Evolutionary conservation across 2,329 filamentous ascomycete genomes (phyloP), one percentile per base, ranked within the genome.

Genomic region (Phyllosticta citriasiana): DNA sequence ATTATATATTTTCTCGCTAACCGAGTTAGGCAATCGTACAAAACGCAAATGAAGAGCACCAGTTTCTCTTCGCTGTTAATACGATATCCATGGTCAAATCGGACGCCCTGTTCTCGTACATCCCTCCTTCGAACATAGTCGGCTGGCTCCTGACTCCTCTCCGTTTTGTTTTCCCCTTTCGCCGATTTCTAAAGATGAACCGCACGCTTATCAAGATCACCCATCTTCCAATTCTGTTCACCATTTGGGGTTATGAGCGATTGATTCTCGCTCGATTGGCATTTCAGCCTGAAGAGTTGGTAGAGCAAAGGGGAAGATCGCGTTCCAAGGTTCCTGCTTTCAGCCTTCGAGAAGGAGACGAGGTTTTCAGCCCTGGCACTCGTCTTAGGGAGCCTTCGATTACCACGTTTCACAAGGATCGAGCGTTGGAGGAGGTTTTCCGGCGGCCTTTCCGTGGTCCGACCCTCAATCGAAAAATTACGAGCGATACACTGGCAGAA

Each of bases 41-140:
- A 57, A 97, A 97, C 70, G 91, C 92, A 7, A 90, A 91, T 60
- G 88, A 97, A 72, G 93, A 97, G 74, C 92, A 97, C 67, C 84
- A 87, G 65, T 97, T 96, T 71, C 76, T 97, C 2, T 97, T 97
- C 70, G 93, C 93, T 0, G 91, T 97, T 72, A 97, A 97, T 71
- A 95, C 93, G 4, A 96, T 97, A 57, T 95, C 91, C 4, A 95
- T 96, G 89, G 93, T 97, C 66, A 97, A 97, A 74, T 96, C 94
- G n/a, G 93, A 97, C 72, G 89, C 91, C 0, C 79, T 97, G 0
- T 97, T 97, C 78, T 95, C 91, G 3, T 97, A 97, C 71, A 84
- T 97, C 63, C 89, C 93, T 1, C 93, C 93, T 0, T 88, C 89
- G 14, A 97, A 97, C 70, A 88, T 97, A 30, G 82, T 97, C 64